Evolutionary conservation across 257 asterid species (phyloP).

Genomic region (Coffea canephora): DNA sequence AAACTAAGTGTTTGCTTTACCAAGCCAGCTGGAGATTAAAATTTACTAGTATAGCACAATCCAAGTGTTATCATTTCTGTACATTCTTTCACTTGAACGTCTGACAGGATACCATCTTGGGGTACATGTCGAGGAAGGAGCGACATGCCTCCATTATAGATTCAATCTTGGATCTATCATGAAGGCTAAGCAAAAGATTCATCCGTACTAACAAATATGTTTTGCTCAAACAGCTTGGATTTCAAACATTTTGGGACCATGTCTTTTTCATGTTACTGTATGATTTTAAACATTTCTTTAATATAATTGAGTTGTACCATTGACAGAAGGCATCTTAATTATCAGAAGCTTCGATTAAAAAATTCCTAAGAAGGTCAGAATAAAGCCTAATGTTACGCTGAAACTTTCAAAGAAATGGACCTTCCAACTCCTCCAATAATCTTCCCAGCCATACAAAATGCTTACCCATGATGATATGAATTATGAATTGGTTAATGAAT

Average conservation of each 20-base stretch:
- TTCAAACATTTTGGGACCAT: conserved; percentile 7
- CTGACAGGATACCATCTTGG: conserved; percentile 41
- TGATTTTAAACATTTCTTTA: conserved; percentile 10
- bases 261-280: conserved; percentile 9
- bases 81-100: conserved; percentile 5
- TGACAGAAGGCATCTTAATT: conserved; percentile 11
- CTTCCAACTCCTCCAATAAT: conserved; percentile 13
- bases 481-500: not conserved
- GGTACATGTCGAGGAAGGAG: conserved; percentile 69
- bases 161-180: conserved; percentile 31
- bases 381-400: conserved; percentile 27
- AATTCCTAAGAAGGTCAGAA: conserved; percentile 6
- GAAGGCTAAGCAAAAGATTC: conserved; percentile 12
- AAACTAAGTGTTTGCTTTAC: not conserved
- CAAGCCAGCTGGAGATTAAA: not conserved
- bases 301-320: conserved; percentile 7
- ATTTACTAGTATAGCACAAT: not conserved
- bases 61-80: not conserved
- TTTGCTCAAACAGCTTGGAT: not conserved
- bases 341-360: conserved; percentile 4
- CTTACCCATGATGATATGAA: not conserved
- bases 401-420: conserved; percentile 14
- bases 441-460: not conserved
- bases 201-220: conserved; percentile 20
- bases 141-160: conserved; percentile 72